Evolutionary conservation across 257 asterid genomes (phyloP), one percentile per base, ranked within the genome.

Genomic region (Salvia splendens): DNA sequence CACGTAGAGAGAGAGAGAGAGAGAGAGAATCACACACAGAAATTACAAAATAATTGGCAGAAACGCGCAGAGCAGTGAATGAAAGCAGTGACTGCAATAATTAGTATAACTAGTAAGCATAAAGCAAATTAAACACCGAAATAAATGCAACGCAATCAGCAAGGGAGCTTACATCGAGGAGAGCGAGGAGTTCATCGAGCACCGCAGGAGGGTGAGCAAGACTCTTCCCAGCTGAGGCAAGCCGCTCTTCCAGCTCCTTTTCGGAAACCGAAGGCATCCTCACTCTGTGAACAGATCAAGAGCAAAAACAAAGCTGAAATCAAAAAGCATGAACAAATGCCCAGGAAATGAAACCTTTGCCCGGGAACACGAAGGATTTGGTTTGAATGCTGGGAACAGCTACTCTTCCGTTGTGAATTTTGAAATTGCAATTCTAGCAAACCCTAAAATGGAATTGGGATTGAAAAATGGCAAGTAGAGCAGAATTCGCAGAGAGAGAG

Each of bases 81-180:
- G 56, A 36, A 65, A 71, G 56, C 61, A 66, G 49, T 40, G 35
- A 64, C 40, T 40, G 38, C 24, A 6, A 63, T 12, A 47, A 48
- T 10, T 40, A 58, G 15, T 12, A 7, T 32, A 32, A 6, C 7
- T 16, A 65, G 52, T 54, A 54, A 48, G 12, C 49, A 36, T 2
- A 60, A n/a, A 65, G 55, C 28, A 76, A 66, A 65, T 9, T 61
- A 6, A 61, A 47, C 5, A 47, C 10, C 8, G 35, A 41, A 9
- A 43, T 40, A 59, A 41, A 47, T 64, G 63, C 45, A 57, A 55
- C 36, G 17, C 40, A 56, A 49, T 9, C 14, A 57, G 45, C 2
- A 33, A 3, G 35, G 4, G 67, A 48, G 43, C 88, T 83, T 81
- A 93, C 99, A 73, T 93, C 97, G 66, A 93, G 96, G 75, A 90